phyloP scores from a whole-genome alignment of 805 yeast species.

The Candida maltosa region DNA sequence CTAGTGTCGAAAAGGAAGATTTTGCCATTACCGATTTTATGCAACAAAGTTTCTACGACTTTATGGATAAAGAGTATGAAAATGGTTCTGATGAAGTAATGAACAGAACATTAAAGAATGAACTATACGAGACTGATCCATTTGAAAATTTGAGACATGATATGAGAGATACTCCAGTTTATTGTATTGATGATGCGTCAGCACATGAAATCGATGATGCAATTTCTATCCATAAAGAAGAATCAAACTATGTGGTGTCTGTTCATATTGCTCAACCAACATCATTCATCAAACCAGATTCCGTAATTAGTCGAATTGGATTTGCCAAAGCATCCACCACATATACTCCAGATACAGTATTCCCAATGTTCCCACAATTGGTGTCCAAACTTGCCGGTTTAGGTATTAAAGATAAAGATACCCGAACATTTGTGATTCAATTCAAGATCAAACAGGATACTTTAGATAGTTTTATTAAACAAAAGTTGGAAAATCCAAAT shows the following conservation, averaged over 20 bases:
- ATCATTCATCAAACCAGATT: constrained; percentile 49
- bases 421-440: constrained; percentile 43
- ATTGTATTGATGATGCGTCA: constrained; percentile 75
- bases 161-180: constrained; percentile 51
- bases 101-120: constrained; percentile 6
- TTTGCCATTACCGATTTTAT: constrained; percentile 41
- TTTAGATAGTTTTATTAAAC: constrained; percentile 17
- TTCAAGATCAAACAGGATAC: constrained; percentile 18
- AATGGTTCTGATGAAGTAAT: constrained; percentile 3
- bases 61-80: constrained; percentile 14
- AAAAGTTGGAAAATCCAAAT: constrained; percentile 5
- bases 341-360: constrained; percentile 65
- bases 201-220: constrained; percentile 97
- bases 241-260: constrained; percentile 41
- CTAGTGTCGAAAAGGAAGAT: constrained; percentile 42
- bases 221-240: constrained; percentile 50
- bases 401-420: constrained; percentile 36
- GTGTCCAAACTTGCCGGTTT: constrained; percentile 52
- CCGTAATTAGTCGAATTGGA: constrained; percentile 52
- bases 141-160: constrained; percentile 30
- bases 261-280: constrained; percentile 89
- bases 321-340: constrained; percentile 60
- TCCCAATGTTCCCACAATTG: constrained; percentile 67
- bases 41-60: constrained; percentile 40
- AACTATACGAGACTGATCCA: constrained; percentile 29